Base-by-base conservation (phyloP, 192 early-diverging fungal species). In the Backusella mclennaniae region DNA sequence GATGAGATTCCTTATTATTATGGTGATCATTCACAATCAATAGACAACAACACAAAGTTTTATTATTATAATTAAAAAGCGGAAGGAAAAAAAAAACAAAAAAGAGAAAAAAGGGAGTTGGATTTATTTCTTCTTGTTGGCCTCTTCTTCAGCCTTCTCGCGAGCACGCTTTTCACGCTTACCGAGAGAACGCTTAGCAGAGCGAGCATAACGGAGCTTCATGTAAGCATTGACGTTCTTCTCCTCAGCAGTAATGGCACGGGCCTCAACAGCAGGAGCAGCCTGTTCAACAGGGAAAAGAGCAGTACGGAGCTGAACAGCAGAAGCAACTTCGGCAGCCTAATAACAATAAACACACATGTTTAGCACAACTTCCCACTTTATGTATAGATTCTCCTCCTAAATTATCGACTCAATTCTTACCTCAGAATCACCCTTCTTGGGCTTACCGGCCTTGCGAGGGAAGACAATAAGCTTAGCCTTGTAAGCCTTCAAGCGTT, bases 391-490 rank as follows among this genome's bases (percentile, higher is more conserved):
- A 38, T 39, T n/a, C 8, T 38, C 15, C 19, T n/a, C 7, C 4
- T 19, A 33, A 29, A 33, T 46, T 46, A 5, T 17, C 17, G 15
- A 3, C 17, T 46, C 15, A 11, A 69, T 69, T 42, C 35, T 46
- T 71, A 71, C 69, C 74, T 85, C 84, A 75, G 90, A 76, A 79
- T 94, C 93, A 82, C 87, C 90, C 76, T 86, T 84, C 92, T 95
- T 95, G 87, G 92, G 88, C 90, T 95, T 96, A 87, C 92, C 91
- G 81, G 90, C 86, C 89, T 97, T 97, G 85, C 88, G 91, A 78
- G 98, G 98, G 90, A 99, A 96, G 80, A 99, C 93, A 84, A 99
- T 95, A 66, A 99, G 88, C 87, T 96, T 95, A 80, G 91, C 85
- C 89, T 92, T 91, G 94, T n/a, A 99, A 73, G 92, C 93, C 91